A percentile compares a stretch with the other conserved stretches of the same genome.
phyloP scores from a whole-genome alignment of 2,329 filamentous ascomycete genomes.

The Parascedosporium putredinis region DNA sequence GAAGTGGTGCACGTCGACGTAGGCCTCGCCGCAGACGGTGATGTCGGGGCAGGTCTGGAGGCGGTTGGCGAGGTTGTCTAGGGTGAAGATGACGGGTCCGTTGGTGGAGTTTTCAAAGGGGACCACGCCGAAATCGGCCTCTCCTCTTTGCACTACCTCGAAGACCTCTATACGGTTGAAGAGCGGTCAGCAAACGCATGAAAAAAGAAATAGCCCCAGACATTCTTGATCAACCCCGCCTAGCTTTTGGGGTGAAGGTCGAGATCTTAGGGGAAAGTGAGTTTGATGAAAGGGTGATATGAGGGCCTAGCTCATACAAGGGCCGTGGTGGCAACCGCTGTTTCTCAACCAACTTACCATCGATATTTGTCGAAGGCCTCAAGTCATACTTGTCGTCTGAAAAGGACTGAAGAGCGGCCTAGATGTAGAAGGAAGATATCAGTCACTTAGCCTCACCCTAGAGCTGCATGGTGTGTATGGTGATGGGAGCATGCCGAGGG shows the following conservation, averaged over 20 bases:
- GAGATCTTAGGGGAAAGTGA: too few relatives aligned
- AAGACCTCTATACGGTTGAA: slow-evolving; percentile 68
- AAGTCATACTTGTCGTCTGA: slow-evolving; percentile 35
- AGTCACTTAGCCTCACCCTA: too few relatives aligned
- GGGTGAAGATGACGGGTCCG: slow-evolving; percentile 79
- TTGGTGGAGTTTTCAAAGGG: slow-evolving; percentile 96
- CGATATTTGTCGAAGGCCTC: slow-evolving; percentile 40
- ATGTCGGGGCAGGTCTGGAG: slow-evolving; percentile 54
- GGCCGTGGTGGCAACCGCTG: too few relatives aligned
- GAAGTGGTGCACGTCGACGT: slow-evolving; percentile 81
- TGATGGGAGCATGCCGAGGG: not conserved
- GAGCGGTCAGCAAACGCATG: too few relatives aligned
- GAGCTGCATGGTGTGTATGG: too few relatives aligned
- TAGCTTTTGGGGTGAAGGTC: too few relatives aligned
- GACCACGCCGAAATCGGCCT: slow-evolving; percentile 64
- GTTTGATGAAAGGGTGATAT: too few relatives aligned
- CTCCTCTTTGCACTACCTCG: slow-evolving; percentile 57
- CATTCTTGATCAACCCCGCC: too few relatives aligned
- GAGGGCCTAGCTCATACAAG: too few relatives aligned
- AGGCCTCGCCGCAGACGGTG: slow-evolving; percentile 71
- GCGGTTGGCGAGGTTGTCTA: slow-evolving; percentile 79
- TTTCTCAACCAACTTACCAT: slow-evolving; percentile 28
- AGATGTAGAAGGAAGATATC: not conserved
- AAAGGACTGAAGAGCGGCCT: slow-evolving; percentile 39
- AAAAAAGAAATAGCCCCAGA: too few relatives aligned